These are phyloP conservation scores for Euphorbia celastroides DNA, from an alignment of 441 rosid genomes.

Conservation along the genomic window DNA sequence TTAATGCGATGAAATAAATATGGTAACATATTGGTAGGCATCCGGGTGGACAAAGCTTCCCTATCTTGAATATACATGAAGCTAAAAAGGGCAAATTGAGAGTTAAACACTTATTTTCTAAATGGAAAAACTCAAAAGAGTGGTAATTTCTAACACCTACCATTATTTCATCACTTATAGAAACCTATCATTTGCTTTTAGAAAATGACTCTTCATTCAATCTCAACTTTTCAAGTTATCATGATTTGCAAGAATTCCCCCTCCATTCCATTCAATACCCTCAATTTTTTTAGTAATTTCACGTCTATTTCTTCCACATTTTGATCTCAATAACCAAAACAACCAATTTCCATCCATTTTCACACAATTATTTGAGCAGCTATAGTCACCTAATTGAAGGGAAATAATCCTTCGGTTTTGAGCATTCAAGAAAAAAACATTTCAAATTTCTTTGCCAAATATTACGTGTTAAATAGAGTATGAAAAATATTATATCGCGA, in stretches of 20 bases:
- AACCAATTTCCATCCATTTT: neutral
- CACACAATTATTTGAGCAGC: too few species aligned
- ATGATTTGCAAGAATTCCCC: constrained; percentile 32
- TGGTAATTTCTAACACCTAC: constrained; percentile 12
- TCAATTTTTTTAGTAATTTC: neutral
- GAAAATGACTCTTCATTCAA: constrained; percentile 27
- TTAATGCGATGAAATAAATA: too few species aligned
- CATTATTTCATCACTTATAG: constrained; percentile 26
- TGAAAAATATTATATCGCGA: too few species aligned
- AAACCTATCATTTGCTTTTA: constrained; percentile 11
- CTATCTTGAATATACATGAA: constrained; percentile 15
- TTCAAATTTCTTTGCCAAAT: too few species aligned
- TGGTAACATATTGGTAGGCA: constrained; percentile 4
- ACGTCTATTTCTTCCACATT: neutral
- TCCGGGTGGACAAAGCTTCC: constrained; percentile 23
- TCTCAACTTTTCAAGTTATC: constrained; percentile 35
- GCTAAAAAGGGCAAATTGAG: constrained; percentile 13
- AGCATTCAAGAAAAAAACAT: too few species aligned
- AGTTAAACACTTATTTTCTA: constrained; percentile 7
- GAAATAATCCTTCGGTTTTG: too few species aligned
- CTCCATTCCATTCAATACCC: neutral
- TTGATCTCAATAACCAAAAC: neutral
- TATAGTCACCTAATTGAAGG: too few species aligned
- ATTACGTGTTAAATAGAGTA: too few species aligned
- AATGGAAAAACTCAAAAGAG: constrained; percentile 3